Evolutionary conservation across 768 basidiomycete species (phyloP).

Genomic region (Naganishia vishniacii): DNA sequence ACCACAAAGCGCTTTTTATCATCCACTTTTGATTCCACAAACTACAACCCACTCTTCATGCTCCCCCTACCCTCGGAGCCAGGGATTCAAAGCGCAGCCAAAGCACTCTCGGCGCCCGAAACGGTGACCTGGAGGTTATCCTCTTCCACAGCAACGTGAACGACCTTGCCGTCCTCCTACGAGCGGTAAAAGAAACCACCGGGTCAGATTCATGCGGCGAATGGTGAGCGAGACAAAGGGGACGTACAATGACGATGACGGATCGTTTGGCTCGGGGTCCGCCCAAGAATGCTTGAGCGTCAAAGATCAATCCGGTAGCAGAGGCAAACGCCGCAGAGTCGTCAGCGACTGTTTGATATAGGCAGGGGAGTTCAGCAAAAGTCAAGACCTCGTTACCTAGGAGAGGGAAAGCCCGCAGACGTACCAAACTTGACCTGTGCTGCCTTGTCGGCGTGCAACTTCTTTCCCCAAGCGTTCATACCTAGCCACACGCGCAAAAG

Average conservation of each 20-base stretch:
- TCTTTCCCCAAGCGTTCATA: constrained; percentile 49
- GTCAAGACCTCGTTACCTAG: background rate
- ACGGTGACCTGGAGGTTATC: constrained; percentile 50
- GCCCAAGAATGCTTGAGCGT: constrained; percentile 62
- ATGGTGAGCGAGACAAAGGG: constrained; percentile 16
- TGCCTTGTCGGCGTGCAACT: constrained; percentile 54
- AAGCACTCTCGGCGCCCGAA: constrained; percentile 55
- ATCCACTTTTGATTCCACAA: no score
- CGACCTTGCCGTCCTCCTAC: constrained; percentile 67
- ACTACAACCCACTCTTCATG: background rate
- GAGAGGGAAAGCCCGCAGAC: background rate
- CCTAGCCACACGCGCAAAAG: background rate
- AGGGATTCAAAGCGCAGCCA: constrained; percentile 45
- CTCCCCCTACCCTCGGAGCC: background rate
- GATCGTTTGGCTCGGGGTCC: constrained; percentile 61
- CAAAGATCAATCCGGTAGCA: constrained; percentile 59
- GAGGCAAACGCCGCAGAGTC: constrained; percentile 61
- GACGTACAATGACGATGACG: constrained; percentile 45
- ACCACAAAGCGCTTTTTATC: no score
- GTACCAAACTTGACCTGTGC: constrained; percentile 54
- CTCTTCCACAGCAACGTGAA: constrained; percentile 59
- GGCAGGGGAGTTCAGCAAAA: no score
- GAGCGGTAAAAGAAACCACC: constrained; percentile 54
- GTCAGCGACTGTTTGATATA: constrained; percentile 60
- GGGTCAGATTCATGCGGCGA: constrained; percentile 49